Evolutionary conservation across 2,329 filamentous ascomycete species (phyloP).

Genomic region (Fonsecaea pedrosoi): DNA sequence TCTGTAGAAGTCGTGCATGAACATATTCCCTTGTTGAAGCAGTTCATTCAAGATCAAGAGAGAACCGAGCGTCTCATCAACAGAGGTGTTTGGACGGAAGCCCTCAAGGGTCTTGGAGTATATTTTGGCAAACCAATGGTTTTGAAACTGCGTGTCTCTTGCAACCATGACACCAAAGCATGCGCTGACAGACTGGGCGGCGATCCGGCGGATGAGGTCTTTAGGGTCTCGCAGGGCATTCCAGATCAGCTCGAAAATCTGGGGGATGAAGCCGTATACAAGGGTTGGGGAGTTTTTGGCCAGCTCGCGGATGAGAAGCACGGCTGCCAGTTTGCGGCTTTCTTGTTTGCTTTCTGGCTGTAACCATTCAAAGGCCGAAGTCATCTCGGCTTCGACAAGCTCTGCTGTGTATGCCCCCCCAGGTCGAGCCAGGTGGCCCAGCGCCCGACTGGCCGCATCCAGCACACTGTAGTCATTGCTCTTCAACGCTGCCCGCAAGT

Average conservation of each 20-base stretch:
- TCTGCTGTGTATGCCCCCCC: constrained; percentile 94
- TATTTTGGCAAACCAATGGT: constrained; percentile 87
- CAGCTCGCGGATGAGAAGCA: constrained; percentile 87
- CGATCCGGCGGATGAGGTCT: constrained; percentile 88
- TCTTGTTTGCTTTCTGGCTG: constrained; percentile 88
- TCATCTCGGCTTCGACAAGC: constrained; percentile 94
- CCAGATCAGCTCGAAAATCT: constrained; percentile 96
- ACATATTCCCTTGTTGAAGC: constrained; percentile 95
- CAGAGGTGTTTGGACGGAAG: constrained; percentile 73
- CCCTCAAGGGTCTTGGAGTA: constrained; percentile 83
- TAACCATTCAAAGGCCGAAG: constrained; percentile 94
- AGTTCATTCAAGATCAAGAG: constrained; percentile 91
- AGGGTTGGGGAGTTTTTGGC: constrained; percentile 92
- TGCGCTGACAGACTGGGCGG: constrained; percentile 89
- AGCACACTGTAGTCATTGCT: constrained; percentile 92
- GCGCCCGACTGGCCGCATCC: constrained; percentile 83
- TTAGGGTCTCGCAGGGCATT: constrained; percentile 88
- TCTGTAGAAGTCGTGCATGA: constrained; percentile 94
- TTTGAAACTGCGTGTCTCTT: constrained; percentile 85
- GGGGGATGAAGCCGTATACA: constrained; percentile 93
- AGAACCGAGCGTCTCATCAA: constrained; percentile 93
- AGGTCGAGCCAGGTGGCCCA: constrained; percentile 88
- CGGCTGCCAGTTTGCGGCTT: constrained; percentile 89
- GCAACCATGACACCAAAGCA: constrained; percentile 96
- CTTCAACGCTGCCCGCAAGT: constrained; percentile 83